A percentile compares a stretch with the other conserved stretches of the same genome.
Conservation (phyloP, 345 rosid genomes). For the Ricinus communis region DNA sequence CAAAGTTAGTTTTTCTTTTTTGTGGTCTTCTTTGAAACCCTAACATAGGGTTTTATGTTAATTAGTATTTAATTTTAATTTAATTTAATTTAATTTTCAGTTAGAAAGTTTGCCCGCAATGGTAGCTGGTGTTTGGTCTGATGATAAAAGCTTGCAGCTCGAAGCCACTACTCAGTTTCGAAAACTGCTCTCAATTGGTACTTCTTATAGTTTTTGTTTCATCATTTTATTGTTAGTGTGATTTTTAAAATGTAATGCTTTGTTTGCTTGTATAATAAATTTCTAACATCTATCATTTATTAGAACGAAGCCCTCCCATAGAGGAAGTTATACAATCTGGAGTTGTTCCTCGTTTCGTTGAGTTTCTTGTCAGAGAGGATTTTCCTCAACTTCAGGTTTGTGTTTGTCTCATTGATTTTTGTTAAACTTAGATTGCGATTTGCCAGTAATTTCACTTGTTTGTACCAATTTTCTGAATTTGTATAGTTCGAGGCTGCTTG, state of each 20-base stretch:
- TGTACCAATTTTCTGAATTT: not conserved
- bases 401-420: not conserved
- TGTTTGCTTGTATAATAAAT: not conserved
- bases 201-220: not conserved
- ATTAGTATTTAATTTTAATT: not conserved
- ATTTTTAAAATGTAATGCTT: no score
- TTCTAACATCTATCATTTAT: not conserved
- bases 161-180: conserved; percentile 32
- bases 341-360: conserved; percentile 33
- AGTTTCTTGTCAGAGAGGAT: conserved; percentile 32
- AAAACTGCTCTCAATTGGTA: conserved; percentile 34
- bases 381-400: conserved; percentile 31
- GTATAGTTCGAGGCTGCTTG: conserved; percentile 37
- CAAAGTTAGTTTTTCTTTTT: not conserved
- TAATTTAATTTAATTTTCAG: conserved; percentile 6
- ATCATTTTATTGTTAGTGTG: not conserved
- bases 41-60: not conserved
- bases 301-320: conserved; percentile 29
- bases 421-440: not conserved
- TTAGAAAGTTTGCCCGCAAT: conserved; percentile 32
- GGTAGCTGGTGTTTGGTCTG: conserved; percentile 31
- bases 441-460: not conserved
- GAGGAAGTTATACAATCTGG: conserved; percentile 35
- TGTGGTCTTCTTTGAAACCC: not conserved
- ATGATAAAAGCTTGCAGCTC: conserved; percentile 26